Percentiles rank a stretch among this genome's conserved stretches.
Conservation (phyloP, 371 early-diverging fungal genomes). For the Coemansia sp. region DNA sequence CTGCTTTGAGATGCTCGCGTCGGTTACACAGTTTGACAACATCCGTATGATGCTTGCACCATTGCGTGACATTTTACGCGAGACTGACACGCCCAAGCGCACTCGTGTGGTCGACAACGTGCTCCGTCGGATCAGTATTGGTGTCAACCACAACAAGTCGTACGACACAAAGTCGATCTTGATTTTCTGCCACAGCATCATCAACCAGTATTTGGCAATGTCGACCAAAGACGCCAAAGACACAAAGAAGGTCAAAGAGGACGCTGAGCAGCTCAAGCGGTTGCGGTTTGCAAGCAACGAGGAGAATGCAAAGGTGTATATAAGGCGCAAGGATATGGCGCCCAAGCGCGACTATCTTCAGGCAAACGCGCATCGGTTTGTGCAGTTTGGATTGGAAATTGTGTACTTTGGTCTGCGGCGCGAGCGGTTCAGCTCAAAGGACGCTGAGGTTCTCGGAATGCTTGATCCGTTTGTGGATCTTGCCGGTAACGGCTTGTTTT, state of each 20-base stretch:
- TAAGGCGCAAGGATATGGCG: constrained; percentile 23
- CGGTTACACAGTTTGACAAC: constrained; percentile 63
- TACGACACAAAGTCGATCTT: constrained; percentile 68
- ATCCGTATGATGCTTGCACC: constrained; percentile 73
- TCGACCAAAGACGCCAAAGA: constrained; percentile 46
- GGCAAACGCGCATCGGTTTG: constrained; percentile 82
- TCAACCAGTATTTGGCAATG: constrained; percentile 78
- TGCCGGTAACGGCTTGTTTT: constrained; percentile 79
- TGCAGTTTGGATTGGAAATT: constrained; percentile 86
- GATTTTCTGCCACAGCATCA: constrained; percentile 76
- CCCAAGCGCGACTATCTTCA: constrained; percentile 48
- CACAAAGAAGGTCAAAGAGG: constrained; percentile 19
- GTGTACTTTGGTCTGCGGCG: constrained; percentile 67
- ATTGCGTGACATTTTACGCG: constrained; percentile 81
- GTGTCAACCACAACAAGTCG: constrained; percentile 73
- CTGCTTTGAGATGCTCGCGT: constrained; percentile 76
- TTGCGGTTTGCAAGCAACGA: constrained; percentile 15
- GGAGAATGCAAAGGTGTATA: constrained; percentile 31
- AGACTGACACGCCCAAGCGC: constrained; percentile 74
- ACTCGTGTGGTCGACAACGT: constrained; percentile 75
- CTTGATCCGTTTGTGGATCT: constrained; percentile 77
- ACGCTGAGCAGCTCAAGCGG: constrained; percentile 22
- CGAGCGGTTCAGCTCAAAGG: constrained; percentile 61
- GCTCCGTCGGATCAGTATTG: constrained; percentile 70
- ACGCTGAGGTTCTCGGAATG: constrained; percentile 59